phyloP scores from a whole-genome alignment of 345 rosid genomes.

The Chamaenerion angustifolium region DNA sequence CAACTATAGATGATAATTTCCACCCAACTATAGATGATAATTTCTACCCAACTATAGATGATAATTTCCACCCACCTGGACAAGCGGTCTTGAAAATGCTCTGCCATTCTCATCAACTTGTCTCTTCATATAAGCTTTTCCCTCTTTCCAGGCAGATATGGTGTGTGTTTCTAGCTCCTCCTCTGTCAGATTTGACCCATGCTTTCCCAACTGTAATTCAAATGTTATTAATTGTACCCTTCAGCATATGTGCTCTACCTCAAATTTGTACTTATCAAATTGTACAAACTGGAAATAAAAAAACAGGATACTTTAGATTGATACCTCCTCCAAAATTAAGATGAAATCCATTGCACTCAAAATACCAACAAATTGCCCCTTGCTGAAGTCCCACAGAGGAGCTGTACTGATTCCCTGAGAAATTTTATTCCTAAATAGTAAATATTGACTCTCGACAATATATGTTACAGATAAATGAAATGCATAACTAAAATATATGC shows the following conservation, averaged over 20 bases:
- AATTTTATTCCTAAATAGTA: conserved; percentile 2
- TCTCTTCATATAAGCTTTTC: conserved; percentile 50
- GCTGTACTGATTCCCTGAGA: conserved; percentile 53
- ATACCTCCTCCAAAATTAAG: conserved; percentile 61
- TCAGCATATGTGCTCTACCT: neutral
- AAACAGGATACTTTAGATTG: too few relatives aligned
- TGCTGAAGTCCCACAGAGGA: conserved; percentile 58
- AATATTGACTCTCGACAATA: neutral
- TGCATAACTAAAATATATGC: neutral
- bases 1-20: neutral
- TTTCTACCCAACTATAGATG: too few relatives aligned
- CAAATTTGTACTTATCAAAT: neutral
- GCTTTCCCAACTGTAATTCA: conserved; percentile 45
- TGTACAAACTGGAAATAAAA: too few relatives aligned
- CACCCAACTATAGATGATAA: too few relatives aligned
- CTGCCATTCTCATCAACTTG: conserved; percentile 57
- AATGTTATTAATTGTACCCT: neutral
- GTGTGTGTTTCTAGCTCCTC: conserved; percentile 75
- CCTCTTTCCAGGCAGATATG: conserved; percentile 96
- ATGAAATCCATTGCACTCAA: conserved; percentile 57
- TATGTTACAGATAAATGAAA: neutral
- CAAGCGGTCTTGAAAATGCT: conserved; percentile 33
- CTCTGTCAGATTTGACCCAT: conserved; percentile 64
- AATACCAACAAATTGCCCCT: conserved; percentile 59
- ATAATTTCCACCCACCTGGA: conserved; percentile 33